A percentile compares a stretch with the other conserved stretches of the same genome.
Evolutionary conservation across 345 rosid species (phyloP).

Genomic region (Eucalyptus pauciflora): DNA sequence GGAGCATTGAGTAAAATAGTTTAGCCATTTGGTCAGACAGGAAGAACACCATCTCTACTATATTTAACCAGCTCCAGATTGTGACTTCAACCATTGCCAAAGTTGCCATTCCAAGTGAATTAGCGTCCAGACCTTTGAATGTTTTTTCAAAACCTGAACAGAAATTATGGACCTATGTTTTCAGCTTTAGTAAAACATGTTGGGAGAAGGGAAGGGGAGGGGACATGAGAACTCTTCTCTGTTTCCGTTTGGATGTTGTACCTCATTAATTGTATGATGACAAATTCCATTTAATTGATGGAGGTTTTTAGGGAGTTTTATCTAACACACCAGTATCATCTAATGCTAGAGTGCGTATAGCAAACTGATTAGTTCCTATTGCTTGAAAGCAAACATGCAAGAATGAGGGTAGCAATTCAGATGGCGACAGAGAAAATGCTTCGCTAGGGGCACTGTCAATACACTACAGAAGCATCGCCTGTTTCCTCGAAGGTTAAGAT

Average conservation of each 20-base stretch:
- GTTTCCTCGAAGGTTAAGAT: constrained; percentile 46
- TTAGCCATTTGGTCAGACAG: not conserved
- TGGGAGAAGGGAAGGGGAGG: not conserved
- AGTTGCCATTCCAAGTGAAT: not conserved
- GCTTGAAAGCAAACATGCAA: constrained; percentile 27
- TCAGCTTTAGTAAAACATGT: not conserved
- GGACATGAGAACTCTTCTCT: not conserved
- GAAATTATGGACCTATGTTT: not conserved
- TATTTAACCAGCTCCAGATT: not conserved
- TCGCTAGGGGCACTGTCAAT: constrained; percentile 9
- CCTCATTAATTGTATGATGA: no score
- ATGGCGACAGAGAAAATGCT: constrained; percentile 7
- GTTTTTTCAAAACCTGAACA: not conserved
- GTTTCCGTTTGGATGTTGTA: no score
- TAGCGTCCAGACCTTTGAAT: not conserved
- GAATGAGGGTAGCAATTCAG: constrained; percentile 8
- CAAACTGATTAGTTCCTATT: constrained; percentile 45
- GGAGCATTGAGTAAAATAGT: not conserved
- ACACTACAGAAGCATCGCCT: constrained; percentile 26
- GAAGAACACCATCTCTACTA: not conserved
- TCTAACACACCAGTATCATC: constrained; percentile 14
- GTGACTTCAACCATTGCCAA: not conserved
- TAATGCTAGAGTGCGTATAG: constrained; percentile 53
- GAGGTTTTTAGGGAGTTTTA: no score
- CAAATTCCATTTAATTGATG: no score